A percentile compares a stretch with the other conserved stretches of the same genome.
These are phyloP conservation scores for Coffea eugenioides DNA, from an alignment of 257 asterid genomes.

Conservation along the genomic window DNA sequence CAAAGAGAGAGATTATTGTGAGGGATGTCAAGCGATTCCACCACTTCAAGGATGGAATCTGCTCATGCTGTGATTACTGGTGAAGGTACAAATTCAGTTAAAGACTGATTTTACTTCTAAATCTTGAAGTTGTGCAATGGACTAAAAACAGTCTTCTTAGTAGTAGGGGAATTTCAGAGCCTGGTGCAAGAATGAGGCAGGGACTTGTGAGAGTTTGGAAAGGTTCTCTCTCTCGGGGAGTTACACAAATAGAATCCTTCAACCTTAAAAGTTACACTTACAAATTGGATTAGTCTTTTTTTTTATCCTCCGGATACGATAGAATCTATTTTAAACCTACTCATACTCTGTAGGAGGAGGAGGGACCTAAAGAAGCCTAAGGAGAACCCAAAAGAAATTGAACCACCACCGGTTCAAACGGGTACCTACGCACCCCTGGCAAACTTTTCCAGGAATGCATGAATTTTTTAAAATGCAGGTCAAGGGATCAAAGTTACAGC, in stretches of 20 bases:
- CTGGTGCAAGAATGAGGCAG: background rate
- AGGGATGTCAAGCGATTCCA: constrained; percentile 55
- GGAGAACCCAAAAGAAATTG: no score
- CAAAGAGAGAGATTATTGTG: constrained; percentile 37
- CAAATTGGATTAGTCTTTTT: background rate
- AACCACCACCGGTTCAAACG: no score
- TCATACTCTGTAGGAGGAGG: no score
- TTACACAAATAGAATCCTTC: background rate
- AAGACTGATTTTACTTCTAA: background rate
- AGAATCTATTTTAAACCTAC: no score
- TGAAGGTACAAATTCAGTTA: constrained; percentile 11
- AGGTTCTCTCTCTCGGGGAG: background rate
- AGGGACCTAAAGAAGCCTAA: no score
- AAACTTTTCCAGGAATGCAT: no score
- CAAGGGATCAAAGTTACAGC: no score
- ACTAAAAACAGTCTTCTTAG: background rate
- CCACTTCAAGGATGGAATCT: constrained; percentile 56
- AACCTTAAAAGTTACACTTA: background rate
- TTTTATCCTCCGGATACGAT: no score
- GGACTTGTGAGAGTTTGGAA: background rate
- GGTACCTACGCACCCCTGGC: no score
- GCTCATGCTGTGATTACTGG: constrained; percentile 68
- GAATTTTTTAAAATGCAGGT: no score
- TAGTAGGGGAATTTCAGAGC: background rate
- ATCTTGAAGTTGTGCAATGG: background rate